Evolutionary conservation across 179 eudicot genomes (phyloP).

Genomic region (Corrigiola litoralis): DNA sequence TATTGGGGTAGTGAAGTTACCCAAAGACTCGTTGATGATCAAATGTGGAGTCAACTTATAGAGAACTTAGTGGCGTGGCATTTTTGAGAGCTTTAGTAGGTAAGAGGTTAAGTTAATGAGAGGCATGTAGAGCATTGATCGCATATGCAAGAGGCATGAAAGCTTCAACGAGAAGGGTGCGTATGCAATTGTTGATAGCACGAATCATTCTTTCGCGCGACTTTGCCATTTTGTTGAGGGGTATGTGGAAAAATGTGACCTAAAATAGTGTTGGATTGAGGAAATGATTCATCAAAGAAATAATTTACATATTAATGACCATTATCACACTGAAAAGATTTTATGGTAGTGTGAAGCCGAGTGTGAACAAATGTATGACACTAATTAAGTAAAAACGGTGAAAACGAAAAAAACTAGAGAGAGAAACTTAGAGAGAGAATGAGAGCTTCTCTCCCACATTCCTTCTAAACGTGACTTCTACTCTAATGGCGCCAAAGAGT

Average conservation of each 20-base stretch:
- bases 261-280: neutral
- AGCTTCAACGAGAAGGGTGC: neutral
- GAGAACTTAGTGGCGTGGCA: too few species aligned
- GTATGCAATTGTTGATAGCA: neutral
- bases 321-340: neutral
- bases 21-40: too few species aligned
- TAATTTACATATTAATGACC: neutral
- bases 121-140: neutral
- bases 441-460: too few species aligned
- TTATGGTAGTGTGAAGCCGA: too few species aligned
- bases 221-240: neutral
- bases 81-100: neutral
- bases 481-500: too few species aligned
- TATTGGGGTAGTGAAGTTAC: too few species aligned
- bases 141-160: neutral
- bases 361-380: too few species aligned
- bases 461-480: too few species aligned
- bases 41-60: too few species aligned
- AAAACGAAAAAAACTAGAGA: too few species aligned
- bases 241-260: neutral
- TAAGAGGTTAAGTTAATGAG: neutral
- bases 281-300: neutral
- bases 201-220: neutral
- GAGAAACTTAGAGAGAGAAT: too few species aligned
- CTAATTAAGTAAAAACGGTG: too few species aligned